A percentile compares a stretch with the other conserved stretches of the same genome.
Evolutionary conservation across 2,329 filamentous ascomycete genomes (phyloP).

Genomic region (Aspergillus udagawae): DNA sequence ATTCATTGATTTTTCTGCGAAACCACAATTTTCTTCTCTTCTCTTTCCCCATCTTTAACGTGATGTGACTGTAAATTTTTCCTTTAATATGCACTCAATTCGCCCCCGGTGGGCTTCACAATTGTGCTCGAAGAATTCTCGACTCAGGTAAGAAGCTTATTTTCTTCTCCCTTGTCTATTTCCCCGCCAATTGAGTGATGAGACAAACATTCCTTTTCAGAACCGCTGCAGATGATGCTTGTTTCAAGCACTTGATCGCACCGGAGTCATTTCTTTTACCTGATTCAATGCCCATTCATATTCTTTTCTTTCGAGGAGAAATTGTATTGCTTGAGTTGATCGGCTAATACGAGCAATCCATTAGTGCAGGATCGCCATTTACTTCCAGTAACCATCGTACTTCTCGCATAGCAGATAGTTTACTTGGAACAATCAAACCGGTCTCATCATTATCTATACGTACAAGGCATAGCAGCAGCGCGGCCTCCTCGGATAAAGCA

Average conservation of each 20-base stretch:
- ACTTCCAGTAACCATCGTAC: conserved; percentile 5
- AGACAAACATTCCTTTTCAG: conserved; percentile 45
- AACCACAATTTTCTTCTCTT: conserved; percentile 5
- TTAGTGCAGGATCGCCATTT: conserved; percentile 24
- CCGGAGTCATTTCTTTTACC: conserved; percentile 18
- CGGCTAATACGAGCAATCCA: conserved; percentile 18
- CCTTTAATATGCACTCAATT: conserved; percentile 37
- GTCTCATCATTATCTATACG: conserved; percentile 7
- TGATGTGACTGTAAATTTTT: conserved; percentile 21
- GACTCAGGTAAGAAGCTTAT: conserved; percentile 32
- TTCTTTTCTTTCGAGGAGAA: background rate
- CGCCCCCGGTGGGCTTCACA: conserved; percentile 33
- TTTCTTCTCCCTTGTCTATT: conserved; percentile 3
- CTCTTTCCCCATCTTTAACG: conserved; percentile 12
- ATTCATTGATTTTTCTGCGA: conserved; percentile 13
- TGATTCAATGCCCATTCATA: conserved; percentile 11
- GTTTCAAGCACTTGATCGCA: conserved; percentile 44
- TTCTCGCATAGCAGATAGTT: conserved; percentile 2
- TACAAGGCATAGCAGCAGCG: conserved; percentile 23
- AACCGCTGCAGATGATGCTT: conserved; percentile 67
- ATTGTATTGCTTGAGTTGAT: background rate
- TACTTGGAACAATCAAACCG: conserved; percentile 6
- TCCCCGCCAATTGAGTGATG: conserved; percentile 35
- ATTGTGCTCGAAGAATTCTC: conserved; percentile 25
- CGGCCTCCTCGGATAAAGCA: conserved; percentile 29